A percentile compares a stretch with the other conserved stretches of the same genome.
Conservation (phyloP, 176 grass and related monocot genomes). For the Rhynchospora breviuscula region DNA sequence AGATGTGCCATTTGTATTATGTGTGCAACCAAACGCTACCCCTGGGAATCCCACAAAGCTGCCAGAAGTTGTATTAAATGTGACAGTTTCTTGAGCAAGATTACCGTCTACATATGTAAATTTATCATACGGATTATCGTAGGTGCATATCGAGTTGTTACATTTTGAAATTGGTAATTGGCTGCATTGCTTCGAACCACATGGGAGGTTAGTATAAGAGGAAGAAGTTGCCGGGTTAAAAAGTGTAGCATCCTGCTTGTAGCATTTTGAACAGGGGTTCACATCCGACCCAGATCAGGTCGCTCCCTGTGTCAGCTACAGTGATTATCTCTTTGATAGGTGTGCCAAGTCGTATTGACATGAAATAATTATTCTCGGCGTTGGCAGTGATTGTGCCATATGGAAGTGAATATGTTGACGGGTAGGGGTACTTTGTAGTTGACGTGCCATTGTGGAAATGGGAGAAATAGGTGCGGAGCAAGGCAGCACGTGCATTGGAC, state of each 20-base stretch:
- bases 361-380: slow-evolving; percentile 36
- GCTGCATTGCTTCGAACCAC: slow-evolving; percentile 18
- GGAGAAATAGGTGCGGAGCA: background rate
- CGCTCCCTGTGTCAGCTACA: slow-evolving; percentile 57
- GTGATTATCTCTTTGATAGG: slow-evolving; percentile 27
- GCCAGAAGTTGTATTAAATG: slow-evolving; percentile 18
- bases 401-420: background rate
- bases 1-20: slow-evolving; percentile 5
- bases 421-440: no score
- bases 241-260: no score
- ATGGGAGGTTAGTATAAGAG: slow-evolving; percentile 32
- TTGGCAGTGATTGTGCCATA: slow-evolving; percentile 10
- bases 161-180: background rate
- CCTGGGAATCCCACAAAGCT: background rate
- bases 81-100: slow-evolving; percentile 54
- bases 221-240: slow-evolving; percentile 30
- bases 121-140: slow-evolving; percentile 41
- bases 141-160: slow-evolving; percentile 28
- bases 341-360: slow-evolving; percentile 38
- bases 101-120: slow-evolving; percentile 21
- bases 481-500: slow-evolving; percentile 22
- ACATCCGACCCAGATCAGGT: slow-evolving; percentile 49
- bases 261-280: background rate
- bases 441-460: background rate
- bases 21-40: slow-evolving; percentile 48